A percentile compares a stretch with the other conserved stretches of the same genome.
Conservation (phyloP, 805 yeast species). For the Brettanomyces nanus region DNA sequence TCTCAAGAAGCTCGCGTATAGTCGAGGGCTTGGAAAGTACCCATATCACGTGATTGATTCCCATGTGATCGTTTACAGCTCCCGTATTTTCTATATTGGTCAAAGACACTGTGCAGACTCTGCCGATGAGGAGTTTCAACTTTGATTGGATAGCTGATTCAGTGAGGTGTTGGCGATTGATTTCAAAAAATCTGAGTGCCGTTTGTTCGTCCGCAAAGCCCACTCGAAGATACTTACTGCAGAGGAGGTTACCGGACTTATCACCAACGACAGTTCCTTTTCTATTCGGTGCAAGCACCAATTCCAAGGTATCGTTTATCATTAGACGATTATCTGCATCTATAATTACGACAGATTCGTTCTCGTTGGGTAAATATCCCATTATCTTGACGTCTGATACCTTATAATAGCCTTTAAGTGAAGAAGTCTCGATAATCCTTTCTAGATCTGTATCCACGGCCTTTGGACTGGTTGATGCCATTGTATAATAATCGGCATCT, state of each 20-base stretch:
- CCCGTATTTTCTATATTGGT: too few relatives aligned
- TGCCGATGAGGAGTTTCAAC: too few relatives aligned
- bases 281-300: not conserved
- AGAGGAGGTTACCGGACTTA: not conserved
- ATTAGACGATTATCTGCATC: not conserved
- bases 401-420: slow-evolving; percentile 2
- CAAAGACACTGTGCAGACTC: too few relatives aligned
- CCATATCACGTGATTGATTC: too few relatives aligned
- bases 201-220: not conserved
- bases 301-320: not conserved
- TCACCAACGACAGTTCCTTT: not conserved
- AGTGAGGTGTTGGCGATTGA: not conserved
- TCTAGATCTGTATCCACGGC: slow-evolving; percentile 3
- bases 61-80: too few relatives aligned
- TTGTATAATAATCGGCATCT: not conserved
- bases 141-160: not conserved
- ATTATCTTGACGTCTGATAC: slow-evolving; percentile 3
- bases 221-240: not conserved
- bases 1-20: too few relatives aligned
- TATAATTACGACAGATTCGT: not conserved
- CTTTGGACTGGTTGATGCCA: not conserved
- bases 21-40: too few relatives aligned
- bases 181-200: not conserved
- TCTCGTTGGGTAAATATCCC: slow-evolving; percentile 3
- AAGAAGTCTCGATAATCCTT: slow-evolving; percentile 1